A percentile compares a stretch with the other conserved stretches of the same genome.
Conservation (phyloP, 2,329 filamentous ascomycete genomes). For the Didymella sp. region DNA sequence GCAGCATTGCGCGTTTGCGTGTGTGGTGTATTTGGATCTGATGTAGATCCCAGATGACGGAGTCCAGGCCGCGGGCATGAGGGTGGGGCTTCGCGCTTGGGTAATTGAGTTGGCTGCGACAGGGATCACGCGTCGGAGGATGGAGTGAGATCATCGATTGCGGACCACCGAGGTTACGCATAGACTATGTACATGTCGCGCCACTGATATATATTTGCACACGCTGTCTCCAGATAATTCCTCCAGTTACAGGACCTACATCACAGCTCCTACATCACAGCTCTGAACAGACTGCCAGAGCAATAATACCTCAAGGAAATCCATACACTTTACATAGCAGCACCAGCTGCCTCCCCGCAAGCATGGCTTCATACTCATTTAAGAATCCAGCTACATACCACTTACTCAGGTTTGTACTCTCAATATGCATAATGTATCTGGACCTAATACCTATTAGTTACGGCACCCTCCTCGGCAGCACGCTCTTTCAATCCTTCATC, state of each 20-base stretch:
- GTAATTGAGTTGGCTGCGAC: neutral
- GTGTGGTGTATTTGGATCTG: neutral
- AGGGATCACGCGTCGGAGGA: neutral
- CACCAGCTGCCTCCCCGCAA: conserved; percentile 7
- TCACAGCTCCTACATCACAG: neutral
- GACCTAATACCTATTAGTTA: conserved; percentile 63
- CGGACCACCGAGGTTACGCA: conserved; percentile 1
- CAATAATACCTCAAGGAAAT: neutral
- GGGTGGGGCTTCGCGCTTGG: conserved; percentile 4
- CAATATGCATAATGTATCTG: conserved; percentile 4
- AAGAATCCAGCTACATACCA: conserved; percentile 76
- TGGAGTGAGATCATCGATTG: conserved; percentile 28
- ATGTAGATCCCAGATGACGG: neutral
- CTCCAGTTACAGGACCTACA: neutral
- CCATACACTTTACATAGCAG: neutral
- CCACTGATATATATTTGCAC: neutral
- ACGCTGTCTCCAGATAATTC: too few relatives aligned
- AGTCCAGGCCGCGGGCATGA: conserved; percentile 1
- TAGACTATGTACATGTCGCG: neutral
- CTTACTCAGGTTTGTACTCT: conserved; percentile 67
- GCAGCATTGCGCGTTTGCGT: conserved; percentile 25
- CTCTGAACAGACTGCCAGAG: neutral
- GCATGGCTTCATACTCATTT: conserved; percentile 58
- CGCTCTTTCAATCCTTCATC: conserved; percentile 86
- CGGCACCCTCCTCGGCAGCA: conserved; percentile 83